Base-by-base conservation (phyloP, 139 green algal species). In the Chlorella sorokiniana region DNA sequence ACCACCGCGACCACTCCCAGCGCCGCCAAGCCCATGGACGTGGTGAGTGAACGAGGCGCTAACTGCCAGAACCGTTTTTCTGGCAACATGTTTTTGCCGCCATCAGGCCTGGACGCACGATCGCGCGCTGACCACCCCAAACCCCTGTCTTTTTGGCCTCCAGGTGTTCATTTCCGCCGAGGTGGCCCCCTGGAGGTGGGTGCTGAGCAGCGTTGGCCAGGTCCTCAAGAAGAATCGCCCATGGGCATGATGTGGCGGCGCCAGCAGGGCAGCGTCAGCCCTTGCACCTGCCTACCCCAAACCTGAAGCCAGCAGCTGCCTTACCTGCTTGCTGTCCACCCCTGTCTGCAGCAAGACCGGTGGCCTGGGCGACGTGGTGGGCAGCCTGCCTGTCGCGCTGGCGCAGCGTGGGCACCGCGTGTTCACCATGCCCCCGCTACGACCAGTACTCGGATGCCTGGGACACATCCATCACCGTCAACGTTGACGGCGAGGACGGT, bases 401-500 rank as follows among this genome's bases (percentile, higher is more conserved):
- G 84, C 84, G n/a, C 81, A 86, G 90, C 91, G 95, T 31, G 96
- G 96, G 10, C 96, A 99, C 94, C 94, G 91, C 48, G 96, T 99
- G 20, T 96, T 98, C 83, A 95, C 94, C 41, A 94, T 99, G 67
- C 88, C 96, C 96, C 23, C 88, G 95, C 89, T 98, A 80, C 74
- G 74, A 80, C 40, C 84, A 99, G 90, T 99, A 99, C 86, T 84
- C 78, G 14, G 96, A 99, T 73, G 93, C 93, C 52, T 99, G 96
- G 96, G 96, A 99, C 86, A 99, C 96, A 1, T 90, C 79, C 68
- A 88, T 97, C 29, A 74, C 76, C 7, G 52, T 94, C 59, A 91
- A 96, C 65, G 86, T 98, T 4, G 87, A 94, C 72, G 96, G 95
- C 56, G 91, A 98, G 88, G 62, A 87, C 29, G 72, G 72, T 79